These are phyloP conservation scores for Geotrichum ghanense DNA, from an alignment of 805 yeast species.

Conservation along the genomic window DNA sequence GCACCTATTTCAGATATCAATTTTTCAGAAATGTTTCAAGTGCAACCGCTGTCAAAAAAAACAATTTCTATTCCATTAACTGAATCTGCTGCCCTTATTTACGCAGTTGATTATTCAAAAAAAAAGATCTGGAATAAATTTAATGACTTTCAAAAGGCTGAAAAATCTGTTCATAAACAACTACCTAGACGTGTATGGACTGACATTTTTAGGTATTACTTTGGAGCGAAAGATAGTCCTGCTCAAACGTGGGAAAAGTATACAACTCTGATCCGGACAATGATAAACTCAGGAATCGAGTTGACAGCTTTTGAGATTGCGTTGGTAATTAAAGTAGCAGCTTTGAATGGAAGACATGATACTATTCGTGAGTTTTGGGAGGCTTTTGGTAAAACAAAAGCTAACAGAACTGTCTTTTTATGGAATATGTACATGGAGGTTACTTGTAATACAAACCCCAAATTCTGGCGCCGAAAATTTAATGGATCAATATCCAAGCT, in stretches of 20 bases:
- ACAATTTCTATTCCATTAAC: not conserved
- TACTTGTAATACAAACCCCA: slow-evolving; percentile 19
- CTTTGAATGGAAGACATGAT: slow-evolving; percentile 6
- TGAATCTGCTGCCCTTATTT: not conserved
- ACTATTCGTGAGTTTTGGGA: slow-evolving; percentile 20
- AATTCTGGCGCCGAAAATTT: slow-evolving; percentile 17
- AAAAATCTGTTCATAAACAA: not conserved
- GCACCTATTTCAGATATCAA: not conserved
- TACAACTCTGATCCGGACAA: not conserved
- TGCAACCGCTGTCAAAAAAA: not conserved
- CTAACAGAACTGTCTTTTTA: slow-evolving; percentile 16
- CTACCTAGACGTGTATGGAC: not conserved
- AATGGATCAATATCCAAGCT: not conserved
- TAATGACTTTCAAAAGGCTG: not conserved
- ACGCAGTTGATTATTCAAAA: not conserved
- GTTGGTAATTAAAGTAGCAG: not conserved
- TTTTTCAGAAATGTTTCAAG: not conserved
- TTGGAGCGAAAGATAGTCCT: not conserved
- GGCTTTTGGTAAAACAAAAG: slow-evolving; percentile 12
- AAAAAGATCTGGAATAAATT: not conserved
- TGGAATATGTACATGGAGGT: slow-evolving; percentile 27
- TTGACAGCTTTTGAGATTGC: not conserved
- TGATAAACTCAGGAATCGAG: not conserved
- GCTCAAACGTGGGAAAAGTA: not conserved
- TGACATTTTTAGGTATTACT: not conserved